Percentiles rank a stretch among this genome's conserved stretches.
Conservation (phyloP, 352 stramenopile species). For the Phytophthora boehmeriae region DNA sequence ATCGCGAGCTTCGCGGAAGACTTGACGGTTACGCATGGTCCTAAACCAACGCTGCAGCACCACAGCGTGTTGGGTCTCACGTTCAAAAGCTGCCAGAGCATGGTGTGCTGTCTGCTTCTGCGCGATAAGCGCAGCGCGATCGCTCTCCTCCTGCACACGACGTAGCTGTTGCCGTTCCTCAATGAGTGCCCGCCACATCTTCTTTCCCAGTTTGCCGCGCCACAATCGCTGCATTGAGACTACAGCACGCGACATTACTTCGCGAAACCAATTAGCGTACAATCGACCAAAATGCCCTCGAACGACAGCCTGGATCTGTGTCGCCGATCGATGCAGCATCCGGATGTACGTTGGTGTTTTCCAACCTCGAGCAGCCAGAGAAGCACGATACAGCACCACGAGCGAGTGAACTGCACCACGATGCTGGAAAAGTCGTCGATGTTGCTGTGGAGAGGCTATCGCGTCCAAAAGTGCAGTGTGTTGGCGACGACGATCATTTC, state of each 20-base stretch:
- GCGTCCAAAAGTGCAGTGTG: conserved; percentile 35
- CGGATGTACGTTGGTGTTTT: conserved; percentile 53
- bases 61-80: conserved; percentile 37
- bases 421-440: conserved; percentile 52
- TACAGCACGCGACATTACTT: conserved; percentile 37
- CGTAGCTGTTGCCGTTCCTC: conserved; percentile 45
- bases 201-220: conserved; percentile 60
- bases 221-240: conserved; percentile 61
- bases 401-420: conserved; percentile 59
- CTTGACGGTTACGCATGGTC: conserved; percentile 59
- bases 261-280: conserved; percentile 37
- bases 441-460: conserved; percentile 27
- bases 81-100: conserved; percentile 51
- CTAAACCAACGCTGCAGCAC: conserved; percentile 73
- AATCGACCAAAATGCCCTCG: conserved; percentile 53
- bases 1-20: conserved; percentile 52
- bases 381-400: conserved; percentile 50
- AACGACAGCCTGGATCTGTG: conserved; percentile 60
- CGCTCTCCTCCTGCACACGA: conserved; percentile 59
- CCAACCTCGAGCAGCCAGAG: conserved; percentile 61
- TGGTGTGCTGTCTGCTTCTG: conserved; percentile 67
- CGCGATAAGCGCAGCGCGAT: conserved; percentile 62
- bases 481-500: conserved; percentile 41
- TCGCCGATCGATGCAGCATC: conserved; percentile 47
- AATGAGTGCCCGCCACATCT: conserved; percentile 61